Evolutionary conservation across 257 asterid species (phyloP).

Genomic region (Datura wrightii): DNA sequence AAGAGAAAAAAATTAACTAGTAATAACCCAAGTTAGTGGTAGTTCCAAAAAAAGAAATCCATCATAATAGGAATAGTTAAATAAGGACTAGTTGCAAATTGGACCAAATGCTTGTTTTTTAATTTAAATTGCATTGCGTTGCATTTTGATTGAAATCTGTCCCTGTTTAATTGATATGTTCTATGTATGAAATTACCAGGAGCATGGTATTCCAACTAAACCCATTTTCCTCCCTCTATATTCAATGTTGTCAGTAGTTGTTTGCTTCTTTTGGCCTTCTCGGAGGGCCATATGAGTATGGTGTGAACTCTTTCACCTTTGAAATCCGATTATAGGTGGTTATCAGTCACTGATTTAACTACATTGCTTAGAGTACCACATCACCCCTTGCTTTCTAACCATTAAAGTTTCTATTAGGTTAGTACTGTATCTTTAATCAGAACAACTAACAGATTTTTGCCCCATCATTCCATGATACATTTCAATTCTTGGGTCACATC

Average conservation of each 20-base stretch:
- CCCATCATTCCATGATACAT: background rate
- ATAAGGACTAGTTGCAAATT: background rate
- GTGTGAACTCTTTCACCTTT: background rate
- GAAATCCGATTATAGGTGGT: background rate
- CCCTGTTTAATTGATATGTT: constrained; percentile 1
- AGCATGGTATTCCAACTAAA: background rate
- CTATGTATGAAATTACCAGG: background rate
- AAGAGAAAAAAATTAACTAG: constrained; percentile 46
- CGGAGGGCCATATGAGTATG: background rate
- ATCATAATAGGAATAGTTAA: background rate
- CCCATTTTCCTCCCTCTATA: background rate
- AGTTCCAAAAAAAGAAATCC: background rate
- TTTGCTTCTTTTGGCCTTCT: constrained; percentile 14
- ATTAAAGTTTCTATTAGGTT: background rate
- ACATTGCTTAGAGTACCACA: background rate
- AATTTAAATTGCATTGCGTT: background rate
- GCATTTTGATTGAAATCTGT: background rate
- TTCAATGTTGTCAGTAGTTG: background rate
- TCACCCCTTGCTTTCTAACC: background rate
- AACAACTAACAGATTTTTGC: background rate
- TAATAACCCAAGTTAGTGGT: constrained; percentile 31
- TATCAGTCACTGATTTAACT: background rate
- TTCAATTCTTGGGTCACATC: background rate
- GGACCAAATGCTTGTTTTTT: background rate
- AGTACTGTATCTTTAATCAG: background rate